A percentile compares a stretch with the other conserved stretches of the same genome.
Conservation (phyloP, 139 green algal species). For the Nannochloris sp. region DNA sequence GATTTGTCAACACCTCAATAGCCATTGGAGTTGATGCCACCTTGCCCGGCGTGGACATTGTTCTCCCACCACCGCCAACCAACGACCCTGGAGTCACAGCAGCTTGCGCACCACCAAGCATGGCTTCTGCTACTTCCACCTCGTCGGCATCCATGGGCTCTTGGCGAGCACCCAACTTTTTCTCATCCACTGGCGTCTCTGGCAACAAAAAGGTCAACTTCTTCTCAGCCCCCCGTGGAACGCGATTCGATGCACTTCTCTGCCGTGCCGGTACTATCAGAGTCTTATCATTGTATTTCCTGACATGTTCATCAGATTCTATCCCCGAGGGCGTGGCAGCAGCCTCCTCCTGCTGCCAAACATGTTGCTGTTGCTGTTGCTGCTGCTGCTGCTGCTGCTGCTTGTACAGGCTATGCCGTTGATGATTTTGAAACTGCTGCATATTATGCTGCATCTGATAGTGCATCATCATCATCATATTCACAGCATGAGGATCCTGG, state of each 20-base stretch:
- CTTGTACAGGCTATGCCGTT: not conserved
- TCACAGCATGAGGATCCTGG: not conserved
- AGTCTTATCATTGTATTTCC: not conserved
- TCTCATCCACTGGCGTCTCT: conserved; percentile 1
- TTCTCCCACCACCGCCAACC: not conserved
- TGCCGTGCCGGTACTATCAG: not conserved
- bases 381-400: not conserved
- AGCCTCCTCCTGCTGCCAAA: not conserved
- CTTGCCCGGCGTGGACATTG: not conserved
- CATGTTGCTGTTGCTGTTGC: not conserved
- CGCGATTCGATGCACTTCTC: not conserved
- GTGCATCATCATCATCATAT: not conserved
- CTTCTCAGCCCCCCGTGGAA: not conserved
- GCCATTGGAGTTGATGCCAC: not conserved
- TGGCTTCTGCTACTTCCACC: not conserved
- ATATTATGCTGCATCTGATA: conserved; percentile 1
- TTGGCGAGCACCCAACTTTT: conserved; percentile 13
- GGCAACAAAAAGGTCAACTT: conserved; percentile 2
- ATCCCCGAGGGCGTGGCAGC: conserved; percentile 9
- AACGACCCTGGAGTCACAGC: not conserved
- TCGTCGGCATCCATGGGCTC: not conserved
- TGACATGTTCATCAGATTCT: conserved; percentile 5
- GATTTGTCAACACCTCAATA: not conserved
- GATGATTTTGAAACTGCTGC: not conserved
- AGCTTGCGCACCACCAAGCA: not conserved